Evolutionary conservation across 1,284 basidiomycete species (phyloP).

Genomic region (Tilletia setariae): DNA sequence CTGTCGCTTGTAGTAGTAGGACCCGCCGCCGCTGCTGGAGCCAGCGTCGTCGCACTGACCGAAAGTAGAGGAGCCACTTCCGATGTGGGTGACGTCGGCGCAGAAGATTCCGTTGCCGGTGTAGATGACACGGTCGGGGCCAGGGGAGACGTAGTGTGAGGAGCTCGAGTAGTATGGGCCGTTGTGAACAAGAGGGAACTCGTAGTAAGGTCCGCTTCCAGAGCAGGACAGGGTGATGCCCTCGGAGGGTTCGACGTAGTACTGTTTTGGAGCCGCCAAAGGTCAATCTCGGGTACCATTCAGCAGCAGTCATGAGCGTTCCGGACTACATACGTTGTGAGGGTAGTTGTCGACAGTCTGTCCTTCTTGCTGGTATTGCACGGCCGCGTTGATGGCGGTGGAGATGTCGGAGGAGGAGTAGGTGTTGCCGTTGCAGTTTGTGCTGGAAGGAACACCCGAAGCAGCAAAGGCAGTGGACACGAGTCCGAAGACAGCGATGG

Average conservation of each 20-base stretch:
- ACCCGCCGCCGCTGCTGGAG: neutral
- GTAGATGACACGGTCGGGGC: conserved; percentile 21
- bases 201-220: conserved; percentile 17
- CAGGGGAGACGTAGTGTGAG: conserved; percentile 17
- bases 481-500: neutral
- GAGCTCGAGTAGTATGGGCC: conserved; percentile 8
- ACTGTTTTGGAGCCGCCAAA: no score
- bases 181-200: conserved; percentile 18
- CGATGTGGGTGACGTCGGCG: conserved; percentile 18
- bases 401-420: conserved; percentile 18
- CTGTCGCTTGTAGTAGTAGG: conserved; percentile 1
- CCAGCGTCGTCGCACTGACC: conserved; percentile 19
- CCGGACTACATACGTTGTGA: no score
- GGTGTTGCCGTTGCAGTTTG: conserved; percentile 18
- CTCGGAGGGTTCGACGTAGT: conserved; percentile 17
- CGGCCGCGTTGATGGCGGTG: conserved; percentile 20
- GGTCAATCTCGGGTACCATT: no score
- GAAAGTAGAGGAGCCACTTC: neutral
- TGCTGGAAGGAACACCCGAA: conserved; percentile 11
- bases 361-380: no score
- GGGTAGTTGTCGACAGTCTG: conserved; percentile 6
- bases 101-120: conserved; percentile 19
- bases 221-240: conserved; percentile 15
- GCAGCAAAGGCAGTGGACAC: conserved; percentile 3
- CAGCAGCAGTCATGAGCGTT: no score